phyloP scores from a whole-genome alignment of 495 filamentous ascomycete genomes.

The Hamigera avellanea region DNA sequence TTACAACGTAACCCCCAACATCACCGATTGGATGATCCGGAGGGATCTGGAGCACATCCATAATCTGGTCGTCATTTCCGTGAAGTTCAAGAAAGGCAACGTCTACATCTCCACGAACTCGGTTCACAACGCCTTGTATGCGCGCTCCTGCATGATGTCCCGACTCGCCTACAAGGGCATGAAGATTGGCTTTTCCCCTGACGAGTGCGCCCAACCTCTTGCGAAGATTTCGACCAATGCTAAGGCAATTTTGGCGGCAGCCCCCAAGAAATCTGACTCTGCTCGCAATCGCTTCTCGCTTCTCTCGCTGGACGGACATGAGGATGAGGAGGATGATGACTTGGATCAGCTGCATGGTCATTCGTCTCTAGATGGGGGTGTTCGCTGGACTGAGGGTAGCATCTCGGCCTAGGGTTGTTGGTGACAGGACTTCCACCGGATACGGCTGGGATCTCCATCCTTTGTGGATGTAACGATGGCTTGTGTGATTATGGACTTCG shows the following conservation, averaged over 20 bases:
- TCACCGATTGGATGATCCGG: slow-evolving; percentile 55
- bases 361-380: too few relatives aligned
- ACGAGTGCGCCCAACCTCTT: slow-evolving; percentile 62
- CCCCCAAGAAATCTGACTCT: slow-evolving; percentile 21
- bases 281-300: slow-evolving; percentile 53
- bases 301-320: slow-evolving; percentile 42
- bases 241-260: slow-evolving; percentile 20
- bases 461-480: too few relatives aligned
- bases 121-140: slow-evolving; percentile 63
- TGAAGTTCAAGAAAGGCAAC: slow-evolving; percentile 45
- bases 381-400: too few relatives aligned
- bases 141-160: slow-evolving; percentile 70
- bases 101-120: slow-evolving; percentile 66
- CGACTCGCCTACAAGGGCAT: slow-evolving; percentile 60
- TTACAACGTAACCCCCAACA: slow-evolving; percentile 38
- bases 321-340: slow-evolving; percentile 21
- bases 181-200: slow-evolving; percentile 58
- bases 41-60: slow-evolving; percentile 76
- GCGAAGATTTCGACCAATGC: slow-evolving; percentile 17
- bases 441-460: too few relatives aligned
- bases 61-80: slow-evolving; percentile 58
- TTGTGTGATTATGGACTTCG: too few relatives aligned
- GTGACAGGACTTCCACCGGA: too few relatives aligned
- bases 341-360: too few relatives aligned
- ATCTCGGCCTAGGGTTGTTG: too few relatives aligned